A percentile compares a stretch with the other conserved stretches of the same genome.
Conservation (phyloP, 306 rosid genomes). For the Begonia masoniana region DNA sequence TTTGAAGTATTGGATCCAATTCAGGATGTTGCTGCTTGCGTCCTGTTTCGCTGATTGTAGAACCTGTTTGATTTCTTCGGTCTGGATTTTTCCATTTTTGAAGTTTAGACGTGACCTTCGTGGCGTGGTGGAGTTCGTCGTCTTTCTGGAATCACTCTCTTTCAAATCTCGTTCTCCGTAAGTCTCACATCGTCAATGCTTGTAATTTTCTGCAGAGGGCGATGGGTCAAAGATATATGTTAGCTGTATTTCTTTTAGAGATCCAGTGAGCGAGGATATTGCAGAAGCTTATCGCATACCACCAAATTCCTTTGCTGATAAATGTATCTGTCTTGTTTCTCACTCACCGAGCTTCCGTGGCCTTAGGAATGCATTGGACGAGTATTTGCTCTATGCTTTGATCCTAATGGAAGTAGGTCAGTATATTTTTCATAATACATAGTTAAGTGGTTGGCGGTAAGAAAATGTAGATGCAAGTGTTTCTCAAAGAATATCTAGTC, state of each 20-base stretch:
- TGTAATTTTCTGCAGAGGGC: constrained; percentile 59
- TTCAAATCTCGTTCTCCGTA: too few relatives aligned
- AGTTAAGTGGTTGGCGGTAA: too few relatives aligned
- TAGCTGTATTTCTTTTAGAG: constrained; percentile 92
- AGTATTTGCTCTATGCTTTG: constrained; percentile 70
- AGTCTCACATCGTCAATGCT: constrained; percentile 1
- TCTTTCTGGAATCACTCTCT: too few relatives aligned
- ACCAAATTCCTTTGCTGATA: constrained; percentile 87
- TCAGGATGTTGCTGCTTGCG: neutral
- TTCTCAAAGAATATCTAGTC: too few relatives aligned
- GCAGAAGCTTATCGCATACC: constrained; percentile 80
- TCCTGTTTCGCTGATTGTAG: neutral
- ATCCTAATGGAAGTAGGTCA: constrained; percentile 81
- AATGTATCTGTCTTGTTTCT: constrained; percentile 94
- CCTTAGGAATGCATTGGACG: constrained; percentile 65
- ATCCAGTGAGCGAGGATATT: constrained; percentile 87
- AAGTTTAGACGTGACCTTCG: too few relatives aligned
- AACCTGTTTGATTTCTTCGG: too few relatives aligned
- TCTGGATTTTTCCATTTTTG: too few relatives aligned
- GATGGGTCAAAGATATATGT: constrained; percentile 96
- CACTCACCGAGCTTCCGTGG: constrained; percentile 75
- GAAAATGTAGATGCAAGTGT: too few relatives aligned
- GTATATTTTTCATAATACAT: constrained; percentile 8
- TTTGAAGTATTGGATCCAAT: neutral
- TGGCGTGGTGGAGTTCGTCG: too few relatives aligned